Percentiles rank a stretch among this genome's conserved stretches.
Conservation (phyloP, 352 stramenopile genomes). For the Pythium myriotylum region DNA sequence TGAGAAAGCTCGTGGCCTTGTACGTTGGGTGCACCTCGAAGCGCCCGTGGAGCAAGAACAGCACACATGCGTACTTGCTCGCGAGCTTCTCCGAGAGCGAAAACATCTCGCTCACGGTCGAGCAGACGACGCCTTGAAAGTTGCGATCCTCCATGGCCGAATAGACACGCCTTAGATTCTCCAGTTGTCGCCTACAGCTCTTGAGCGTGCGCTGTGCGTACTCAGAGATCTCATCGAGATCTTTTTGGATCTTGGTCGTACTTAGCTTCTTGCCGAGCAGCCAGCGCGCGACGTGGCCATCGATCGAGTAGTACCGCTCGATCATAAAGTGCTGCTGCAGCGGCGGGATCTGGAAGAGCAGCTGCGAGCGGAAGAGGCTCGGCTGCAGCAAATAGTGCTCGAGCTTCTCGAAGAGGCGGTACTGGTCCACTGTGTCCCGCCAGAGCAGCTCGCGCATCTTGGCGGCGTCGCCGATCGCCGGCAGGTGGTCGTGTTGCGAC, state of each 20-base stretch:
- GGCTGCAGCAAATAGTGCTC: slow-evolving; percentile 84
- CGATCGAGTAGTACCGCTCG: slow-evolving; percentile 78
- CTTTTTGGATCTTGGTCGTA: slow-evolving; percentile 79
- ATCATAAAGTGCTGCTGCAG: slow-evolving; percentile 82
- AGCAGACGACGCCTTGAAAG: slow-evolving; percentile 62
- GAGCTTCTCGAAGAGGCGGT: slow-evolving; percentile 82
- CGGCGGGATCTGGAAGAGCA: slow-evolving; percentile 82
- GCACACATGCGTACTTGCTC: slow-evolving; percentile 76
- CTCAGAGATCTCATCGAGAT: slow-evolving; percentile 85
- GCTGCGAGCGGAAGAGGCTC: slow-evolving; percentile 74
- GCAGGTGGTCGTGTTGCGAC: slow-evolving; percentile 45
- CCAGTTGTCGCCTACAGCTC: slow-evolving; percentile 73
- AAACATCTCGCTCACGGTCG: slow-evolving; percentile 58
- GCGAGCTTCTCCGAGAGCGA: slow-evolving; percentile 73
- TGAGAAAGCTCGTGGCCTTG: slow-evolving; percentile 54
- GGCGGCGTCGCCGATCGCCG: slow-evolving; percentile 51
- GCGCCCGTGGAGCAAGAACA: slow-evolving; percentile 78
- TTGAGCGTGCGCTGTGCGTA: slow-evolving; percentile 65
- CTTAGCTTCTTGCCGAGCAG: slow-evolving; percentile 78
- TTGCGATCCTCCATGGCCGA: slow-evolving; percentile 75
- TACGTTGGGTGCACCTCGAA: slow-evolving; percentile 78
- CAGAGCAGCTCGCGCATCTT: slow-evolving; percentile 73
- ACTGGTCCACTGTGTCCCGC: slow-evolving; percentile 83
- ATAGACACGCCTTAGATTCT: slow-evolving; percentile 82
- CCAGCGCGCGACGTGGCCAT: slow-evolving; percentile 70